These are phyloP conservation scores for Didymella sp. DNA, from an alignment of 2,329 filamentous ascomycete genomes.

Conservation along the genomic window DNA sequence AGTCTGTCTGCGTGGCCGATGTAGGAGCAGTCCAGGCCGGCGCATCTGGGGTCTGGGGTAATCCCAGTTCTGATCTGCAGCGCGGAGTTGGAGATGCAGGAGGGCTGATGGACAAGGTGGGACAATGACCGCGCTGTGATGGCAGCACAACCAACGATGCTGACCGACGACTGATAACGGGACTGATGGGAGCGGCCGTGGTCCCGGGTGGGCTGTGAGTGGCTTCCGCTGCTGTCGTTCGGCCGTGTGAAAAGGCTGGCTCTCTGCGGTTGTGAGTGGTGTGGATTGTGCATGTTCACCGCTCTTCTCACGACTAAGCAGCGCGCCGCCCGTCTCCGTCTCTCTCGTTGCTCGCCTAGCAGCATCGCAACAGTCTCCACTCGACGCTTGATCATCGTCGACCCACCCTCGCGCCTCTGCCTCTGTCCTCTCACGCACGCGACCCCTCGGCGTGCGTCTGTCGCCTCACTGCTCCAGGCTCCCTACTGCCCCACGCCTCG, in stretches of 20 bases:
- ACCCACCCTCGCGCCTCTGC: constrained; percentile 5
- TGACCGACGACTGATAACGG: neutral
- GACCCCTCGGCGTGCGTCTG: constrained; percentile 1
- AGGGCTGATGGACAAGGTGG: constrained; percentile 1
- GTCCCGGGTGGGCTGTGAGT: neutral
- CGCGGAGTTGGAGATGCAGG: neutral
- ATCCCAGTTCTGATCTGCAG: constrained; percentile 4
- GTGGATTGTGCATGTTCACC: neutral
- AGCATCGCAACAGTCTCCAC: constrained; percentile 2
- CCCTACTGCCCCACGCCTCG: neutral
- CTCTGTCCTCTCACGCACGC: constrained; percentile 1
- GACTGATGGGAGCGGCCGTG: constrained; percentile 5
- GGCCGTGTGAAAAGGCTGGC: neutral
- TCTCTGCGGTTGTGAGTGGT: neutral
- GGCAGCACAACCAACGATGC: neutral
- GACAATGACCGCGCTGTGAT: neutral
- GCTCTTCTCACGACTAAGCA: constrained; percentile 2
- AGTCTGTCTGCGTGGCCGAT: neutral
- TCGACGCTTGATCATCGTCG: constrained; percentile 6
- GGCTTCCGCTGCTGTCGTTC: constrained; percentile 4
- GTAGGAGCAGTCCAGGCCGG: neutral
- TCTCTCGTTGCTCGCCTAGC: neutral
- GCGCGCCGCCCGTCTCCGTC: neutral
- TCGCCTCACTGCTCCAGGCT: constrained; percentile 4
- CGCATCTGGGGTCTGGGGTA: constrained; percentile 5